phyloP scores from a whole-genome alignment of 75 land plant genomes.

The Selaginella moellendorffii region DNA sequence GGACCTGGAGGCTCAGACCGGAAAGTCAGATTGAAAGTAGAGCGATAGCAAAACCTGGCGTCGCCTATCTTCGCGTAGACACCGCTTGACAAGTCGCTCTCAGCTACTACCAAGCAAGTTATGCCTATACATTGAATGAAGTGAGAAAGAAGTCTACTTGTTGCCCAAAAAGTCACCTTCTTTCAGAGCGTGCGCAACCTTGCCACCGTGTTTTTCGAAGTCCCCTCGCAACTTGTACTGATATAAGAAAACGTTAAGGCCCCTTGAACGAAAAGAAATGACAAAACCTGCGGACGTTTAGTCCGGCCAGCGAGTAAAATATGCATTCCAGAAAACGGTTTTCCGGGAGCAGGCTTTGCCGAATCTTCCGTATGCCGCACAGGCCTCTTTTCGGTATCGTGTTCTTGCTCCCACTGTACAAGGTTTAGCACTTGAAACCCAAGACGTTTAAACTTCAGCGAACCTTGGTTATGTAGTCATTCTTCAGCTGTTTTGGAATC shows the following conservation, averaged over 20 bases:
- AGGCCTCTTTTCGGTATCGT: slow-evolving; percentile 27
- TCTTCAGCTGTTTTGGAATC: slow-evolving; percentile 29
- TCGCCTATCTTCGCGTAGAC: slow-evolving; percentile 42
- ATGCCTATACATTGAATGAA: too few relatives aligned
- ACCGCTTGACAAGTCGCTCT: slow-evolving; percentile 38
- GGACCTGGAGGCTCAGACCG: slow-evolving; percentile 22
- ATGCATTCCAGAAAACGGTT: slow-evolving; percentile 44
- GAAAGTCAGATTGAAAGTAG: not conserved
- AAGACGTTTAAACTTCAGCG: not conserved
- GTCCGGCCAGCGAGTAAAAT: slow-evolving; percentile 54
- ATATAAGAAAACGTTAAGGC: not conserved
- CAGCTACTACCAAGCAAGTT: slow-evolving; percentile 43
- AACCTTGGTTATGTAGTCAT: slow-evolving; percentile 15
- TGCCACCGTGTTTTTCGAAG: slow-evolving; percentile 65
- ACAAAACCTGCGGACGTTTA: slow-evolving; percentile 38
- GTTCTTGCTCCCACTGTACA: slow-evolving; percentile 36
- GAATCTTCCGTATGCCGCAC: slow-evolving; percentile 3
- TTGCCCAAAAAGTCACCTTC: slow-evolving; percentile 23
- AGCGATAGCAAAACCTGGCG: slow-evolving; percentile 40
- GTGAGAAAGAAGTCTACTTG: not conserved
- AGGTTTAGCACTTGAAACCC: not conserved
- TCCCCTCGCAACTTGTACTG: slow-evolving; percentile 41
- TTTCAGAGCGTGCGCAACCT: slow-evolving; percentile 29
- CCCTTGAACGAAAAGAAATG: not conserved
- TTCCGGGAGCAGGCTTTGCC: slow-evolving; percentile 11